A percentile compares a stretch with the other conserved stretches of the same genome.
Conservation (phyloP, 2,329 filamentous ascomycete genomes). For the Xylariaceae sp. region DNA sequence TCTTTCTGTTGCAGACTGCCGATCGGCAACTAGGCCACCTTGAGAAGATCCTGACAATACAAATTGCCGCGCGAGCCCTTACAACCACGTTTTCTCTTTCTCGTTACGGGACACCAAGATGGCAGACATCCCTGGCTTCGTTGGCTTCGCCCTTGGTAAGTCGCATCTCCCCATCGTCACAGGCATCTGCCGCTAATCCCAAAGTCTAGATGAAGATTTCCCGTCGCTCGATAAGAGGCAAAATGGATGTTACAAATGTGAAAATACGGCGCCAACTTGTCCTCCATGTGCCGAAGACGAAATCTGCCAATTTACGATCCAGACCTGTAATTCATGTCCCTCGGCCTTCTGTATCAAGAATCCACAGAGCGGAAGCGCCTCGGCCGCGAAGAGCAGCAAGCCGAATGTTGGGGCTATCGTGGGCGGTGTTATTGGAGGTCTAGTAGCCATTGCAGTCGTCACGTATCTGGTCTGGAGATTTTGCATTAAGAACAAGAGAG, state of each 20-base stretch:
- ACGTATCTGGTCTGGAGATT: constrained; percentile 87
- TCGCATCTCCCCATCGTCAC: constrained; percentile 4
- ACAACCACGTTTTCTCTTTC: not conserved
- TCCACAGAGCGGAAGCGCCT: constrained; percentile 14
- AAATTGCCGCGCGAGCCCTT: constrained; percentile 3
- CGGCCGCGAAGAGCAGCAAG: constrained; percentile 40
- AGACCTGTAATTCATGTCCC: constrained; percentile 50
- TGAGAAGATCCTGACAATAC: constrained; percentile 7
- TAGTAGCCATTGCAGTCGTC: constrained; percentile 72
- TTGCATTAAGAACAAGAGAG: constrained; percentile 78
- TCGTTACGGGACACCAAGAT: constrained; percentile 20
- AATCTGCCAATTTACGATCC: constrained; percentile 48
- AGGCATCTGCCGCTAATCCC: constrained; percentile 17
- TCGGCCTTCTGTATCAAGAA: constrained; percentile 49
- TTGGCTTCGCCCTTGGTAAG: constrained; percentile 35
- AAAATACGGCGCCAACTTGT: constrained; percentile 46
- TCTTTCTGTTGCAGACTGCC: constrained; percentile 20
- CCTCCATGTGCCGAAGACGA: constrained; percentile 47
- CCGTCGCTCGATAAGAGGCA: constrained; percentile 44
- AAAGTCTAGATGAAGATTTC: constrained; percentile 28
- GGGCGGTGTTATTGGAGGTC: constrained; percentile 85
- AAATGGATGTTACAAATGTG: constrained; percentile 50
- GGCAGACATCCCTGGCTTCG: constrained; percentile 35
- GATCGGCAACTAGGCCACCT: constrained; percentile 19
- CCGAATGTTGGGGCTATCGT: constrained; percentile 84